phyloP scores from a whole-genome alignment of 345 rosid species.

The Aurinia saxatilis region DNA sequence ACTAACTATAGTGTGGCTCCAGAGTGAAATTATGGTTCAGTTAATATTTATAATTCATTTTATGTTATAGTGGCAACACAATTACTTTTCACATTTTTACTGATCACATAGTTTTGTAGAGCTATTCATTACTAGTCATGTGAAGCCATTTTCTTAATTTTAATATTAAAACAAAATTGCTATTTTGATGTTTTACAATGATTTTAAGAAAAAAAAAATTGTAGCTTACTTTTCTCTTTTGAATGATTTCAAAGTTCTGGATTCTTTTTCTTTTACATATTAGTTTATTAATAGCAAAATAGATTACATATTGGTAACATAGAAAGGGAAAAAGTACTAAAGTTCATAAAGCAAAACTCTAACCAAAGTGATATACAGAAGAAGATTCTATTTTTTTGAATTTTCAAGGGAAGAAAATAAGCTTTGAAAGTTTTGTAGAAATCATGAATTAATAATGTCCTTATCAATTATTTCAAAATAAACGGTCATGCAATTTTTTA shows the following conservation, averaged over 20 bases:
- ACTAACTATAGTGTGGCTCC: too few relatives aligned
- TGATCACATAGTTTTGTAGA: too few relatives aligned
- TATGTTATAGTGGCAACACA: too few relatives aligned
- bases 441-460: conserved; percentile 5
- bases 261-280: not conserved
- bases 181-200: not conserved
- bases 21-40: not conserved
- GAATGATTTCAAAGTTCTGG: not conserved
- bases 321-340: conserved; percentile 10
- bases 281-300: not conserved
- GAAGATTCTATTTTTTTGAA: conserved; percentile 9
- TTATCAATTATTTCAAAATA: conserved; percentile 29
- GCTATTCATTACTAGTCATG: not conserved
- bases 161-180: not conserved
- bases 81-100: not conserved
- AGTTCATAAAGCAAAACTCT: conserved; percentile 1
- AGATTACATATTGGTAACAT: not conserved
- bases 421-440: conserved; percentile 4
- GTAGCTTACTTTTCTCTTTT: not conserved
- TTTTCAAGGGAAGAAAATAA: not conserved
- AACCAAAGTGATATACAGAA: conserved; percentile 7
- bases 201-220: too few relatives aligned
- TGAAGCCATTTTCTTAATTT: not conserved
- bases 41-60: not conserved
- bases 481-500: conserved; percentile 4